phyloP scores from a whole-genome alignment of 192 early-diverging fungal genomes.

The Dissophora ornata region DNA sequence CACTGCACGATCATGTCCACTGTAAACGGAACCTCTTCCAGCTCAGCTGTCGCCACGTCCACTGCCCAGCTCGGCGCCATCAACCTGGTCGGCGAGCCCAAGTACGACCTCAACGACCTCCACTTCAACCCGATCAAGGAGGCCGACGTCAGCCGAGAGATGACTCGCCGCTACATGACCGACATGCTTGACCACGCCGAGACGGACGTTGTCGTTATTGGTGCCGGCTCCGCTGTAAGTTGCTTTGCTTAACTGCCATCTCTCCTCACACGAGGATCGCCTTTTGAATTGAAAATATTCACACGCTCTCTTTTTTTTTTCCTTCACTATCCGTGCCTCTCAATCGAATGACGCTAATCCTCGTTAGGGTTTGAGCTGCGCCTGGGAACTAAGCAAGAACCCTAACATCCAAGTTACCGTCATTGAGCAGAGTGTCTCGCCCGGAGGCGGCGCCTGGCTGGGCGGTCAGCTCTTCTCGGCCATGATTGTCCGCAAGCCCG shows the following conservation, averaged over 20 bases:
- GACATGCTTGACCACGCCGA: constrained; percentile 73
- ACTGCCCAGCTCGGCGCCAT: constrained; percentile 43
- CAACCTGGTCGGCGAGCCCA: constrained; percentile 49
- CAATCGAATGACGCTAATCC: constrained; percentile 9
- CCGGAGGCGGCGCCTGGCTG: constrained; percentile 80
- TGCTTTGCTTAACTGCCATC: constrained; percentile 3
- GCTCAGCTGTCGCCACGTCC: constrained; percentile 24
- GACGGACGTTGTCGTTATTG: constrained; percentile 80
- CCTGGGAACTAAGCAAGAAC: constrained; percentile 73
- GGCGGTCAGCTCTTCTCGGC: constrained; percentile 79
- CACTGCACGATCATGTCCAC: constrained; percentile 27
- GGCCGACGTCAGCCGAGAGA: constrained; percentile 70
- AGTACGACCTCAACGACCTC: constrained; percentile 52
- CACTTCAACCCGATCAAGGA: constrained; percentile 72
- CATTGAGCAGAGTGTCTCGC: constrained; percentile 75
- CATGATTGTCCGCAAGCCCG: constrained; percentile 80
- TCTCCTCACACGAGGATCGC: neutral
- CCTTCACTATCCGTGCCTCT: neutral
- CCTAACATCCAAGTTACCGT: constrained; percentile 76
- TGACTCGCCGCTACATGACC: constrained; percentile 74
- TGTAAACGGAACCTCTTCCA: constrained; percentile 14
- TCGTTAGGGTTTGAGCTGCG: constrained; percentile 68
- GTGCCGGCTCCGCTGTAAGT: constrained; percentile 71
- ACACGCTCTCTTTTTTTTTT: neutral
- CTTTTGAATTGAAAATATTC: neutral